Evolutionary conservation across 2,329 filamentous ascomycete species (phyloP), one percentile per base, ranked within the genome.

Genomic region (Xylariaceae sp.): DNA sequence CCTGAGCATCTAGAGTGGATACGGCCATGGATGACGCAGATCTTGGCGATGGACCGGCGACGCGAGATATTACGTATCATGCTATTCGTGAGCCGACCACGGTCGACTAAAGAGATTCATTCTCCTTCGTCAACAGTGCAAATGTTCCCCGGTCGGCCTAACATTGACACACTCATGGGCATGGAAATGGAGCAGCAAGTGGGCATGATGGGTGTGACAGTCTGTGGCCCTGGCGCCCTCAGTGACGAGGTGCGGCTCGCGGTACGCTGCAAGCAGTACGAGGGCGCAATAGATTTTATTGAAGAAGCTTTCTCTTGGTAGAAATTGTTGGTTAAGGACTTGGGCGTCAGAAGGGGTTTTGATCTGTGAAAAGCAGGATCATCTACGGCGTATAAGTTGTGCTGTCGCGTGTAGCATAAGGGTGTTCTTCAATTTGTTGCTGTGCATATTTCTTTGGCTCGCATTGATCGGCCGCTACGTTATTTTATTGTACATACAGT

Each of bases 1-100:
- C 88, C 88, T 65, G 90, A 92, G 76, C 89, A 92, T 71, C 80
- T 93, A 26, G 89, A 93, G 73, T 93, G 89, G 89, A 92, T 92
- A 69, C 82, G 89, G 43, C 88, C 88, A 6, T 92, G 89, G 88
- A 92, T 93, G 90, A 92, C 89, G 3, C 82, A 88, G 68, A 91
- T 92, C 60, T 79, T 92, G 34, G 83, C 84, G 56, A 89, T 92
- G 86, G 87, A 90, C 55, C 85, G 82, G 71, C 85, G 89, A 46
- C 83, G 90, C 54, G 89, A 92, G 58, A 82, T 89, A 49, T 80
- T 93, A 51, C 86, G 87, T 64, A 90, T 93, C 72, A 84, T 91
- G 77, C 83, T 93, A 51, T 93, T 92, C 72, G 87, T 93, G 65
- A 91, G 87, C 63, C 80, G 89, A 55, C 89, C 88, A 5, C 81